phyloP scores from a whole-genome alignment of 1,139 yeast species.

The Sugiyamaella castrensis region DNA sequence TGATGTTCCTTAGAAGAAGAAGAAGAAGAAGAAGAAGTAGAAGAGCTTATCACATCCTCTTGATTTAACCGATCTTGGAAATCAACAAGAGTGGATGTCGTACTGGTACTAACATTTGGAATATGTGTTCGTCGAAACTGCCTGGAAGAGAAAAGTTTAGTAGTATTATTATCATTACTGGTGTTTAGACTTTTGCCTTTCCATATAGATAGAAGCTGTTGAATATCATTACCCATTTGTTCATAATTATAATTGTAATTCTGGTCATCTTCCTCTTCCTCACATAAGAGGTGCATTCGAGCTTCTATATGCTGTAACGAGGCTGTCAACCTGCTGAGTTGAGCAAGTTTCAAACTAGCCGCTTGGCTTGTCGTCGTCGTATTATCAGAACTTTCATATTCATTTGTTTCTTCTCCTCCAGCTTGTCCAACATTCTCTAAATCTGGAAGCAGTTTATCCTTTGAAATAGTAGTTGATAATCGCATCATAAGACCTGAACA shows the following conservation, averaged over 20 bases:
- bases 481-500: constrained; percentile 31
- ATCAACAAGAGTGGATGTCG: constrained; percentile 20
- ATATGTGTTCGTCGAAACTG: constrained; percentile 4
- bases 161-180: constrained; percentile 1
- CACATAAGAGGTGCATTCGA: constrained; percentile 35
- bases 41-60: neutral
- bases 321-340: constrained; percentile 28
- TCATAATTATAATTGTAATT: constrained; percentile 31
- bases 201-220: constrained; percentile 34
- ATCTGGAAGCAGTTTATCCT: constrained; percentile 20
- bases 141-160: neutral
- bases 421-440: neutral
- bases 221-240: constrained; percentile 34
- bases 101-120: constrained; percentile 15
- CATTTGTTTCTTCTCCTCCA: constrained; percentile 8
- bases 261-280: constrained; percentile 25
- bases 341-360: constrained; percentile 4
- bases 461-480: constrained; percentile 30
- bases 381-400: neutral
- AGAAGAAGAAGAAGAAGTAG: neutral
- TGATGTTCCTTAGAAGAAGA: neutral
- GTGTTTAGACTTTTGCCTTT: constrained; percentile 19
- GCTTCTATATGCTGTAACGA: constrained; percentile 38
- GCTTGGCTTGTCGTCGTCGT: neutral
- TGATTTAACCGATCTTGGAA: constrained; percentile 6